Conservation (phyloP, 768 basidiomycete species). For the Zangia roseola region DNA sequence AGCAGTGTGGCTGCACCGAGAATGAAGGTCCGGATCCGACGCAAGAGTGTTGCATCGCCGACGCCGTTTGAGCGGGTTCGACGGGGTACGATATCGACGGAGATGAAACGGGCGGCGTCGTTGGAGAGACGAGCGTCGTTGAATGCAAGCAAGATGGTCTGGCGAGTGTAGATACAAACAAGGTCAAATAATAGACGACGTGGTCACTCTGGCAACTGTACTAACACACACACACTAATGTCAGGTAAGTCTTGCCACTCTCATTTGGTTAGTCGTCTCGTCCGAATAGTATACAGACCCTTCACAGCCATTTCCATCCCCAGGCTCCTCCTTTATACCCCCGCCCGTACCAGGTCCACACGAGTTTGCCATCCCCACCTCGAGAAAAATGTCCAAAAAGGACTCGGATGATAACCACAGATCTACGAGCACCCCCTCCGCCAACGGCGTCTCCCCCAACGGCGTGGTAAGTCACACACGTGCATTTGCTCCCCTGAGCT, state of each 20-base stretch:
- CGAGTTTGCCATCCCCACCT: slow-evolving; percentile 59
- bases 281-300: slow-evolving; percentile 15
- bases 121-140: slow-evolving; percentile 25
- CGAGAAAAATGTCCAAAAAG: slow-evolving; percentile 28
- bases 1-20: background rate
- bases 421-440: background rate
- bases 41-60: slow-evolving; percentile 20
- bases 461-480: slow-evolving; percentile 31
- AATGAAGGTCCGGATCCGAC: slow-evolving; percentile 13
- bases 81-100: slow-evolving; percentile 30
- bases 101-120: slow-evolving; percentile 29
- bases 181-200: slow-evolving; percentile 7
- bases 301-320: slow-evolving; percentile 54
- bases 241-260: too few relatives aligned
- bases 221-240: background rate
- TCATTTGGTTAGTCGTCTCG: too few relatives aligned
- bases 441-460: slow-evolving; percentile 11
- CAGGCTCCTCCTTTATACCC: slow-evolving; percentile 65
- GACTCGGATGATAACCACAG: slow-evolving; percentile 11
- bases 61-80: slow-evolving; percentile 16
- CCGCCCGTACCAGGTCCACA: slow-evolving; percentile 66
- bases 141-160: slow-evolving; percentile 4
- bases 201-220: slow-evolving; percentile 18
- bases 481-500: slow-evolving; percentile 15
- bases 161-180: slow-evolving; percentile 25